phyloP scores from a whole-genome alignment of 805 yeast species.

The Wickerhamiella qilinensis region DNA sequence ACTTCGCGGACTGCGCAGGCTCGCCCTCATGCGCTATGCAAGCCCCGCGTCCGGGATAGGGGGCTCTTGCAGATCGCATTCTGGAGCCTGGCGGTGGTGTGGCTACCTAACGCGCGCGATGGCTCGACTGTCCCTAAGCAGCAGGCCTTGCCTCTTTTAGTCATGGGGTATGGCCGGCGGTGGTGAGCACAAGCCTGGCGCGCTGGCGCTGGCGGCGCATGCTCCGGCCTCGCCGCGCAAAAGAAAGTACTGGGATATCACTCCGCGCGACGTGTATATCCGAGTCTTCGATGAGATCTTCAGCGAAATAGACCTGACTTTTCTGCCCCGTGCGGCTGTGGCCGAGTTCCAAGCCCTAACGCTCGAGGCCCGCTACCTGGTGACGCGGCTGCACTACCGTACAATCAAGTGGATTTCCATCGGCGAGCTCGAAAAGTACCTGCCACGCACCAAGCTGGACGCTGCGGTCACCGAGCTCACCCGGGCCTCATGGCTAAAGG shows the following conservation, averaged over 20 bases:
- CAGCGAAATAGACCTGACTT: slow-evolving; percentile 9
- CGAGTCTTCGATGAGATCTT: slow-evolving; percentile 13
- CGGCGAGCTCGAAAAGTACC: slow-evolving; percentile 13
- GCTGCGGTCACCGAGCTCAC: slow-evolving; percentile 6
- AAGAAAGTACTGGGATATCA: slow-evolving; percentile 12
- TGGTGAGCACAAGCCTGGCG: too few relatives aligned
- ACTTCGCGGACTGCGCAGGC: too few relatives aligned
- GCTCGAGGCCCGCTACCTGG: slow-evolving; percentile 9
- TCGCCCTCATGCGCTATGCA: too few relatives aligned
- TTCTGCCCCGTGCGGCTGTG: slow-evolving; percentile 5
- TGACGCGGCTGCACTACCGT: slow-evolving; percentile 13
- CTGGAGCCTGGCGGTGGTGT: too few relatives aligned
- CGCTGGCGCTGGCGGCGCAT: too few relatives aligned
- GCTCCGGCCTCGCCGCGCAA: not conserved
- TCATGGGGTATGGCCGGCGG: too few relatives aligned
- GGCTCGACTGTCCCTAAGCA: too few relatives aligned
- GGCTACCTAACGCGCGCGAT: too few relatives aligned
- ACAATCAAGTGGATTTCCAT: slow-evolving; percentile 11
- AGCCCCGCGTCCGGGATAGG: too few relatives aligned
- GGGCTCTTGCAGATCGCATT: too few relatives aligned
- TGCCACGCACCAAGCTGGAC: slow-evolving; percentile 10
- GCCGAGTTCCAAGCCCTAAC: slow-evolving; percentile 4
- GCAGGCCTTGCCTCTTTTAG: too few relatives aligned
- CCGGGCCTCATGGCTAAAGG: slow-evolving; percentile 7
- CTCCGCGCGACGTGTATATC: slow-evolving; percentile 13